Evolutionary conservation across 1,284 basidiomycete species (phyloP).

Genomic region (Takashimella tepidaria): DNA sequence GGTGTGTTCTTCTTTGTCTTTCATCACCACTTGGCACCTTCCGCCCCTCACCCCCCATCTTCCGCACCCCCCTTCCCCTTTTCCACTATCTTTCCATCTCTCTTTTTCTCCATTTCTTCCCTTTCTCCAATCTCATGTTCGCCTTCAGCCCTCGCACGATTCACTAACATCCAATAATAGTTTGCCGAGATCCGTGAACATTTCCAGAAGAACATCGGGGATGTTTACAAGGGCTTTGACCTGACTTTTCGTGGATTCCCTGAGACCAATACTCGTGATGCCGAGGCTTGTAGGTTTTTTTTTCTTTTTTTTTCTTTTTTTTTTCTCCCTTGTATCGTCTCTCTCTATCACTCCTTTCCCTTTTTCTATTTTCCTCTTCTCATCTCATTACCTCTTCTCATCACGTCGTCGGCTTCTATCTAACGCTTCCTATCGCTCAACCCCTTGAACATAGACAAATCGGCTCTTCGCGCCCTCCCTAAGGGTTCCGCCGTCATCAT

Average conservation of each 20-base stretch:
- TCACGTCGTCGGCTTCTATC: no score
- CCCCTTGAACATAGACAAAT: no score
- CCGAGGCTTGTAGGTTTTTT: slow-evolving; percentile 67
- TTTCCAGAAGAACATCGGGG: slow-evolving; percentile 73
- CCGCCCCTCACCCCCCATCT: no score
- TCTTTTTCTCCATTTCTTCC: neutral
- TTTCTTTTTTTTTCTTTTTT: neutral
- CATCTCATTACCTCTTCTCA: no score
- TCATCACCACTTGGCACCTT: neutral
- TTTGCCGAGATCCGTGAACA: slow-evolving; percentile 79
- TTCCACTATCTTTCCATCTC: no score
- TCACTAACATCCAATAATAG: slow-evolving; percentile 51
- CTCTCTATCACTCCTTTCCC: neutral
- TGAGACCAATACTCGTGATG: slow-evolving; percentile 61
- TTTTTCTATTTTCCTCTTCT: neutral
- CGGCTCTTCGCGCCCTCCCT: slow-evolving; percentile 70
- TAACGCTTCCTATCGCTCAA: neutral
- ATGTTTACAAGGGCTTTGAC: slow-evolving; percentile 75
- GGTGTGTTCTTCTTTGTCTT: slow-evolving; percentile 20
- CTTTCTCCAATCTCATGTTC: neutral
- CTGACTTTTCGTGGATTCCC: slow-evolving; percentile 73
- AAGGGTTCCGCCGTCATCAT: slow-evolving; percentile 80
- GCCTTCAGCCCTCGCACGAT: no score
- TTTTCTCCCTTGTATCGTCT: neutral
- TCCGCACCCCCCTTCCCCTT: neutral